Evolutionary conservation across 2,329 filamentous ascomycete genomes (phyloP).

Genomic region (Stachybotrys chartarum): DNA sequence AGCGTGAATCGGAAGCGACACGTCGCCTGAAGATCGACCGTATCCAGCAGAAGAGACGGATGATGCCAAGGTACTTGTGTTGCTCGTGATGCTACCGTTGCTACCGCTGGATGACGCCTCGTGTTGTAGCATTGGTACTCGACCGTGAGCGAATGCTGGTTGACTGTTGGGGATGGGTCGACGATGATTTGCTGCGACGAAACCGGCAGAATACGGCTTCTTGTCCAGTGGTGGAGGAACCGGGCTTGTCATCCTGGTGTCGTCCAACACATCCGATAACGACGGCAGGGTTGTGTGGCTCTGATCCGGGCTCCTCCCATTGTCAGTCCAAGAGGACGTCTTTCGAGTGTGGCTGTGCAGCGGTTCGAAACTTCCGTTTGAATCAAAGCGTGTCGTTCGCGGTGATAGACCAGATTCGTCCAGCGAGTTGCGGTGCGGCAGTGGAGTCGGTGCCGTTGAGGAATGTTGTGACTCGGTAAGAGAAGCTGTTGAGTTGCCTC

Average conservation of each 20-base stretch:
- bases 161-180: slow-evolving; percentile 16
- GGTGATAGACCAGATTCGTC: slow-evolving; percentile 41
- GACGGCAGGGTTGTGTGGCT: slow-evolving; percentile 34
- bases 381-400: slow-evolving; percentile 27
- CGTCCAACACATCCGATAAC: slow-evolving; percentile 40
- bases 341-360: slow-evolving; percentile 16
- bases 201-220: slow-evolving; percentile 17
- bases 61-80: slow-evolving; percentile 2
- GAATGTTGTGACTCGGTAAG: slow-evolving; percentile 38
- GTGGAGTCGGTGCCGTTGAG: slow-evolving; percentile 25
- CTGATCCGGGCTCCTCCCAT: slow-evolving; percentile 11
- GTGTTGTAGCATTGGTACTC: slow-evolving; percentile 33
- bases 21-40: slow-evolving; percentile 38
- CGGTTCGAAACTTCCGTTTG: slow-evolving; percentile 16
- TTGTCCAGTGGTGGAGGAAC: slow-evolving; percentile 10
- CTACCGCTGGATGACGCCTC: slow-evolving; percentile 39
- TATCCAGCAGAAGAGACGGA: slow-evolving; percentile 29
- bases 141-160: slow-evolving; percentile 17
- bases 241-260: slow-evolving; percentile 14
- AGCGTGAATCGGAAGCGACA: slow-evolving; percentile 46
- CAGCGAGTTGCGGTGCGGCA: slow-evolving; percentile 26
- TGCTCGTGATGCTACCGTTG: slow-evolving; percentile 26
- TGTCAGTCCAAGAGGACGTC: slow-evolving; percentile 18
- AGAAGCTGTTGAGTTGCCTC: slow-evolving; percentile 41
- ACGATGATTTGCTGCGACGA: slow-evolving; percentile 21